Evolutionary conservation across 2,329 filamentous ascomycete genomes (phyloP).

Genomic region (Fusarium sulawesiense): DNA sequence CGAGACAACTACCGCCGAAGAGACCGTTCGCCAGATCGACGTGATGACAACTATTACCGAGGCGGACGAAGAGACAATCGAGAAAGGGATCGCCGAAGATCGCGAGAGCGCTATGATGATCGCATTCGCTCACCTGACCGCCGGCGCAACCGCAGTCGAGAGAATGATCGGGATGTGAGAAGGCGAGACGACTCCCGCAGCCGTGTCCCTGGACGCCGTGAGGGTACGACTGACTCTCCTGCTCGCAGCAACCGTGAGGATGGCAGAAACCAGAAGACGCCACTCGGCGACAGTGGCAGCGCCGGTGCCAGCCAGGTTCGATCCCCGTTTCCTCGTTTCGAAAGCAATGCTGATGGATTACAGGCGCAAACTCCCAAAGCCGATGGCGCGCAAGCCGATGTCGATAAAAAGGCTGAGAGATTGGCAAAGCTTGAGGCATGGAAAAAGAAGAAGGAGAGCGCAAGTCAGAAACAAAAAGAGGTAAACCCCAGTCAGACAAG

Average conservation of each 20-base stretch:
- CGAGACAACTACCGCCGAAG: conserved; percentile 71
- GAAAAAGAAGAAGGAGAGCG: conserved; percentile 89
- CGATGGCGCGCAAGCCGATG: conserved; percentile 68
- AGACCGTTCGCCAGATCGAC: conserved; percentile 76
- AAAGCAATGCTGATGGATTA: conserved; percentile 41
- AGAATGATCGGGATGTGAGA: conserved; percentile 71
- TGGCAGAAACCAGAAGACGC: conserved; percentile 65
- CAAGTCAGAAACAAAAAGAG: conserved; percentile 77
- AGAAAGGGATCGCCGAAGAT: conserved; percentile 71
- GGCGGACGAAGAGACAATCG: conserved; percentile 67
- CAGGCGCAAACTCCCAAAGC: conserved; percentile 64
- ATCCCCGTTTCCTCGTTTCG: conserved; percentile 25
- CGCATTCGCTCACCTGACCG: conserved; percentile 69
- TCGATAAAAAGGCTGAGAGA: conserved; percentile 80
- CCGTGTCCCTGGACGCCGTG: conserved; percentile 70
- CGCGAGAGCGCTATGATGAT: conserved; percentile 68
- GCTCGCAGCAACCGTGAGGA: conserved; percentile 74
- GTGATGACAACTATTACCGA: conserved; percentile 74
- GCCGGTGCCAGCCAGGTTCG: conserved; percentile 69
- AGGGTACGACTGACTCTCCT: conserved; percentile 77
- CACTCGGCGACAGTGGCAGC: conserved; percentile 60
- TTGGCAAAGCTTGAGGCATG: conserved; percentile 87
- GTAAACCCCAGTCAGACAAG: conserved; percentile 72
- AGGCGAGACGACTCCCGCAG: conserved; percentile 81
- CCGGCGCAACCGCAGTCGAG: conserved; percentile 72